Conservation (phyloP, 345 rosid genomes). For the Arabidopsis thaliana region DNA sequence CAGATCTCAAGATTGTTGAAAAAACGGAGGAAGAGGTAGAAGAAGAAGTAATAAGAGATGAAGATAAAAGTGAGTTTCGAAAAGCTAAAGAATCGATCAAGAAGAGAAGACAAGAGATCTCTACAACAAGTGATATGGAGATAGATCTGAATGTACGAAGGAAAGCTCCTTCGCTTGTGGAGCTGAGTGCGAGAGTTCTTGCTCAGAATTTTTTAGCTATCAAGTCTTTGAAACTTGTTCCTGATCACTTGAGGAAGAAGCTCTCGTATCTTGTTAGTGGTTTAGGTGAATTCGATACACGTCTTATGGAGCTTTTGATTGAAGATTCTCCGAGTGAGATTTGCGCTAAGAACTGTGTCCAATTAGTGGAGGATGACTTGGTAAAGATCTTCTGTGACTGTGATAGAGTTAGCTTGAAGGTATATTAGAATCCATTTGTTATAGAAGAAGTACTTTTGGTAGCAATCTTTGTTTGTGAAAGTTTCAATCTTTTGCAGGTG, state of each 20-base stretch:
- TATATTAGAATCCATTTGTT: background rate
- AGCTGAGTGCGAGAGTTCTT: constrained; percentile 48
- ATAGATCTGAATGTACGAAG: background rate
- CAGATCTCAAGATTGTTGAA: background rate
- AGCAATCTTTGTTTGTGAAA: background rate
- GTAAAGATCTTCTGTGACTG: constrained; percentile 42
- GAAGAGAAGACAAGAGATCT: constrained; percentile 28
- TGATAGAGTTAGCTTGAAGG: constrained; percentile 49
- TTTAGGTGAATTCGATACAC: constrained; percentile 40
- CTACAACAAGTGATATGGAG: background rate
- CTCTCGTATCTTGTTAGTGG: constrained; percentile 42
- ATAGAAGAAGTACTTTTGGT: background rate
- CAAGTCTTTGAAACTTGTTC: constrained; percentile 49
- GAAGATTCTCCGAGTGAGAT: constrained; percentile 52
- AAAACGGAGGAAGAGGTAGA: background rate
- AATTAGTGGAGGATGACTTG: constrained; percentile 47
- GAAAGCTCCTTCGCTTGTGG: constrained; percentile 45
- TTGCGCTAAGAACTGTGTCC: constrained; percentile 40
- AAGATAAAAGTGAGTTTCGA: constrained; percentile 33
- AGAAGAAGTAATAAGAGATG: background rate
- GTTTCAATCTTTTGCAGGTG: constrained; percentile 38
- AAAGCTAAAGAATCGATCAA: constrained; percentile 44
- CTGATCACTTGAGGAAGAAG: constrained; percentile 50
- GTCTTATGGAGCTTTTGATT: constrained; percentile 50
- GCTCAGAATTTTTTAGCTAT: constrained; percentile 48